These are phyloP conservation scores for Dillenia suffruticosa DNA, from an alignment of 164 flowering plant genomes.

Conservation along the genomic window DNA sequence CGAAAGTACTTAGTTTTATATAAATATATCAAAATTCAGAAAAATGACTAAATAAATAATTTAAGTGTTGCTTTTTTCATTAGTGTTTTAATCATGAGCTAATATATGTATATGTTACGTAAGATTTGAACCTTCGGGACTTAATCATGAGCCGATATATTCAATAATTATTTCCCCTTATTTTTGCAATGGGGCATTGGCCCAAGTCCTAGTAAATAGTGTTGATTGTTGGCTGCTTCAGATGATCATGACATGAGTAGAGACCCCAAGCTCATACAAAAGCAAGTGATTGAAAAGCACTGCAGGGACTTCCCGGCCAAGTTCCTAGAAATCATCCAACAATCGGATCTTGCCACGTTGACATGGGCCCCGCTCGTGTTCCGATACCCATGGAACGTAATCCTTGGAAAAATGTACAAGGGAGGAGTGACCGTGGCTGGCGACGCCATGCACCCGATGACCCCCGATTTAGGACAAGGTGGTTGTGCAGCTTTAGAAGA, in stretches of 20 bases:
- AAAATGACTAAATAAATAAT: too few species aligned
- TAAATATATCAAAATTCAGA: too few species aligned
- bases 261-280: conserved; percentile 19
- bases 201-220: too few species aligned
- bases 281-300: conserved; percentile 22
- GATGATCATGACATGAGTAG: conserved; percentile 14
- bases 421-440: conserved; percentile 30
- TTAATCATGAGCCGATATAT: too few species aligned
- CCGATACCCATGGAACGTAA: too few species aligned
- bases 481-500: conserved; percentile 42
- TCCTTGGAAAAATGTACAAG: conserved; percentile 8
- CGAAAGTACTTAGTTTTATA: too few species aligned
- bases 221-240: not conserved
- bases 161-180: too few species aligned
- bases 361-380: conserved; percentile 21
- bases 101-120: too few species aligned
- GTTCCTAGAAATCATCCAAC: conserved; percentile 17
- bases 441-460: conserved; percentile 58
- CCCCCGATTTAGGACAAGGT: conserved; percentile 45
- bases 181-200: too few species aligned
- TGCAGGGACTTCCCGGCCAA: conserved; percentile 23
- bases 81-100: too few species aligned
- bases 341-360: conserved; percentile 21
- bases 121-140: too few species aligned
- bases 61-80: too few species aligned